A percentile compares a stretch with the other conserved stretches of the same genome.
phyloP scores from a whole-genome alignment of 768 basidiomycete genomes.

The Calvatia gigantea region DNA sequence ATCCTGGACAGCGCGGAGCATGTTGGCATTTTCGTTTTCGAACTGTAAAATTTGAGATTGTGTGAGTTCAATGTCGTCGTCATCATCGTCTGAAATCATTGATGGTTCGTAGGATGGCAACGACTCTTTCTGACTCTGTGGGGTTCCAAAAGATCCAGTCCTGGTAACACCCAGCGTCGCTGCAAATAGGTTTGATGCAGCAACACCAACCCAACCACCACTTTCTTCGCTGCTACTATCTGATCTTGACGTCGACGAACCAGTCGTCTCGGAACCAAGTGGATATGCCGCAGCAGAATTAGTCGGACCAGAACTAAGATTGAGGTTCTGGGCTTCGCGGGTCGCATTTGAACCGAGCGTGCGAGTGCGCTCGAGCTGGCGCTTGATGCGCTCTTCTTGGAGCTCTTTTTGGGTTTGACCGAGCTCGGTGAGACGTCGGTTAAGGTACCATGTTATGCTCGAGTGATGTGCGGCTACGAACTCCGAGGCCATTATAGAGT shows the following conservation, averaged over 20 bases:
- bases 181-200: conserved; percentile 55
- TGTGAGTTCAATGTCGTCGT: conserved; percentile 80
- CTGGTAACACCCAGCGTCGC: conserved; percentile 50
- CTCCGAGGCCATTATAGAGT: conserved; percentile 51
- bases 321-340: conserved; percentile 48
- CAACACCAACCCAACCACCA: conserved; percentile 52
- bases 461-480: conserved; percentile 90
- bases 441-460: conserved; percentile 91
- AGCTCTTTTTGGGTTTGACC: conserved; percentile 80
- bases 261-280: conserved; percentile 19
- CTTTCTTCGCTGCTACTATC: conserved; percentile 10
- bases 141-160: conserved; percentile 19
- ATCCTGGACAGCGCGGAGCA: conserved; percentile 80
- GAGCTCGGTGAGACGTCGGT: conserved; percentile 72
- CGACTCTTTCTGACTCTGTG: conserved; percentile 7
- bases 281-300: conserved; percentile 16
- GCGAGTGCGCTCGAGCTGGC: conserved; percentile 79
- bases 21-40: conserved; percentile 85
- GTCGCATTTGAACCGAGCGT: conserved; percentile 81
- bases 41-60: conserved; percentile 90
- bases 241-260: conserved; percentile 30
- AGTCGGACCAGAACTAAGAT: conserved; percentile 29
- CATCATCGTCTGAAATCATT: conserved; percentile 48
- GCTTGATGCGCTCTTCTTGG: conserved; percentile 91
- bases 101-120: conserved; percentile 25